These are phyloP conservation scores for Didymella sp. DNA, from an alignment of 2,329 filamentous ascomycete genomes.

Conservation along the genomic window DNA sequence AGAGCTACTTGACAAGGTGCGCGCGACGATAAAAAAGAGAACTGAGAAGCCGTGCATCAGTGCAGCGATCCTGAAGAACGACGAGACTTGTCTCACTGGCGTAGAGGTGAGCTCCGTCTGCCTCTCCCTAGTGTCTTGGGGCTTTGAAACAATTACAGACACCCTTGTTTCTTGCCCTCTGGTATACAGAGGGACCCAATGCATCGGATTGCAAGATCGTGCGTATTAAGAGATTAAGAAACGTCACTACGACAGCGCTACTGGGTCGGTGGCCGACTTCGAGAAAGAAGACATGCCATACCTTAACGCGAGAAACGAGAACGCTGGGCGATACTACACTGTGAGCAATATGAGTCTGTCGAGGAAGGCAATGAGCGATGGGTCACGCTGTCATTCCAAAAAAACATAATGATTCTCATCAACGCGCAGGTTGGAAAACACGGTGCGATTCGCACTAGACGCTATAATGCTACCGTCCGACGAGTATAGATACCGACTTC, in stretches of 20 bases:
- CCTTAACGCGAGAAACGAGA: neutral
- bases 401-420: neutral
- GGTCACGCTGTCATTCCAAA: slow-evolving; percentile 57
- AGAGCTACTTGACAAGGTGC: slow-evolving; percentile 58
- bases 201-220: no score
- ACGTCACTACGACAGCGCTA: neutral
- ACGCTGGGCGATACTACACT: neutral
- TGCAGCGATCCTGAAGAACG: neutral
- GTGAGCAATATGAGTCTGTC: slow-evolving; percentile 60
- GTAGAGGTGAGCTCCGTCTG: neutral
- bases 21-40: slow-evolving; percentile 59
- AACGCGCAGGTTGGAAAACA: neutral
- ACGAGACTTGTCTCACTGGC: neutral
- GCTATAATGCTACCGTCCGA: neutral
- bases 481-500: neutral
- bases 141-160: neutral
- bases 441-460: neutral
- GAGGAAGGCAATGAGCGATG: slow-evolving; percentile 58
- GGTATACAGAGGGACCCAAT: no score
- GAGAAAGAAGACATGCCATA: neutral
- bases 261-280: neutral
- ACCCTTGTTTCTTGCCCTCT: neutral
- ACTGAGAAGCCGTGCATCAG: slow-evolving; percentile 63
- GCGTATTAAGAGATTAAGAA: neutral
- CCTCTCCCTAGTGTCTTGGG: neutral